These are phyloP conservation scores for Colletotrichum falcatum DNA, from an alignment of 2,329 filamentous ascomycete species.

Conservation along the genomic window DNA sequence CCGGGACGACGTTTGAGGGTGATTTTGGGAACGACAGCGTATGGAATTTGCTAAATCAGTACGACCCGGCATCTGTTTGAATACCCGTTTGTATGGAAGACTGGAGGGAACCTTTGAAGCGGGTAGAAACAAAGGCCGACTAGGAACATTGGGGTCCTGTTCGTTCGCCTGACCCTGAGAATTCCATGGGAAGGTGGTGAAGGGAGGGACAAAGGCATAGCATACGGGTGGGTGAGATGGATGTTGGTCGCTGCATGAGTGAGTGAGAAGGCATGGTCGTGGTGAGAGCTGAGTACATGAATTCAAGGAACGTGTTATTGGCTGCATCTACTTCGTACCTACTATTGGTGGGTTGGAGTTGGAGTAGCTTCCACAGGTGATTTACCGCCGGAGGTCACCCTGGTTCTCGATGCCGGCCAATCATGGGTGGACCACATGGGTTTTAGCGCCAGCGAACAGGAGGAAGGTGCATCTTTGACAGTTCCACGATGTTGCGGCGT, in stretches of 20 bases:
- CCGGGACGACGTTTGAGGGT: slow-evolving; percentile 64
- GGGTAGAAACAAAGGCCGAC: slow-evolving; percentile 18
- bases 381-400: slow-evolving; percentile 15
- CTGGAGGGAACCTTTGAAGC: slow-evolving; percentile 16
- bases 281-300: slow-evolving; percentile 31
- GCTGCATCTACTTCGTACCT: too few species aligned
- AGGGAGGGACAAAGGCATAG: slow-evolving; percentile 17
- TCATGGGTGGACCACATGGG: slow-evolving; percentile 7
- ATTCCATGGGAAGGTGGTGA: neutral
- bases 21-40: slow-evolving; percentile 67
- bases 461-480: slow-evolving; percentile 3
- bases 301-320: slow-evolving; percentile 13
- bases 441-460: slow-evolving; percentile 31
- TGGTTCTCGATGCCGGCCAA: slow-evolving; percentile 7
- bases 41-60: slow-evolving; percentile 67
- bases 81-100: slow-evolving; percentile 11
- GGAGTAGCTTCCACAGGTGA: slow-evolving; percentile 12
- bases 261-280: neutral
- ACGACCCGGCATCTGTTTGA: slow-evolving; percentile 47
- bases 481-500: slow-evolving; percentile 8
- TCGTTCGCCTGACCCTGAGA: neutral
- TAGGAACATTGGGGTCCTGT: neutral
- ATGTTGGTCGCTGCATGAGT: neutral
- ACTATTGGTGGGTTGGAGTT: slow-evolving; percentile 15
- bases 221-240: slow-evolving; percentile 24